These are phyloP conservation scores for Pestalotiopsis sp. DNA, from an alignment of 2,329 filamentous ascomycete species.

Conservation along the genomic window DNA sequence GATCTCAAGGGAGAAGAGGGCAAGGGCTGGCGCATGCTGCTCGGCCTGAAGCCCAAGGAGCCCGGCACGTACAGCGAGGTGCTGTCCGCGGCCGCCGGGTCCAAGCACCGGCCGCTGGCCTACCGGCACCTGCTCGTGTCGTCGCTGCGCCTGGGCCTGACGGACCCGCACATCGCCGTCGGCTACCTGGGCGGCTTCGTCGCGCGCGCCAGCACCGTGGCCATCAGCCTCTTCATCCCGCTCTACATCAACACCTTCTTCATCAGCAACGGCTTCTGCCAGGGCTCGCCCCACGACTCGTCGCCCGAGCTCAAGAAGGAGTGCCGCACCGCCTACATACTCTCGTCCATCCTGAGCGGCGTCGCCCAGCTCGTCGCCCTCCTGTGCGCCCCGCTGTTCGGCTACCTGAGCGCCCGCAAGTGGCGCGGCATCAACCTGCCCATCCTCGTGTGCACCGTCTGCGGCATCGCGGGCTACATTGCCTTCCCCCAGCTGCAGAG, in stretches of 20 bases:
- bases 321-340: conserved; percentile 83
- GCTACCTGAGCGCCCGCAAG: conserved; percentile 72
- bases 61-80: conserved; percentile 12
- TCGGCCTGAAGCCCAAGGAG: conserved; percentile 39
- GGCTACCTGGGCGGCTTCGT: conserved; percentile 95
- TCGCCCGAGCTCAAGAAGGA: conserved; percentile 79
- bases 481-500: conserved; percentile 76
- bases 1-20: conserved; percentile 71
- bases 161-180: conserved; percentile 76
- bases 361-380: conserved; percentile 87
- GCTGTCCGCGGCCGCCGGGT: conserved; percentile 1
- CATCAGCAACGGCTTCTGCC: conserved; percentile 78
- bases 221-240: conserved; percentile 92
- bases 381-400: conserved; percentile 83
- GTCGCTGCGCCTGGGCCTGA: conserved; percentile 71
- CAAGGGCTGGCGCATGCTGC: conserved; percentile 69
- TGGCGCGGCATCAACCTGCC: conserved; percentile 71
- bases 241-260: conserved; percentile 93
- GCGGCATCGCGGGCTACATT: conserved; percentile 79
- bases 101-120: conserved; percentile 42
- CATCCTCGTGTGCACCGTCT: conserved; percentile 68
- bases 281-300: conserved; percentile 63
- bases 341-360: conserved; percentile 85
- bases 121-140: conserved; percentile 64
- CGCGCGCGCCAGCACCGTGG: conserved; percentile 89